Evolutionary conservation across 2,329 filamentous ascomycete species (phyloP), one percentile per base, ranked within the genome.

Genomic region (Fusarium sp.): DNA sequence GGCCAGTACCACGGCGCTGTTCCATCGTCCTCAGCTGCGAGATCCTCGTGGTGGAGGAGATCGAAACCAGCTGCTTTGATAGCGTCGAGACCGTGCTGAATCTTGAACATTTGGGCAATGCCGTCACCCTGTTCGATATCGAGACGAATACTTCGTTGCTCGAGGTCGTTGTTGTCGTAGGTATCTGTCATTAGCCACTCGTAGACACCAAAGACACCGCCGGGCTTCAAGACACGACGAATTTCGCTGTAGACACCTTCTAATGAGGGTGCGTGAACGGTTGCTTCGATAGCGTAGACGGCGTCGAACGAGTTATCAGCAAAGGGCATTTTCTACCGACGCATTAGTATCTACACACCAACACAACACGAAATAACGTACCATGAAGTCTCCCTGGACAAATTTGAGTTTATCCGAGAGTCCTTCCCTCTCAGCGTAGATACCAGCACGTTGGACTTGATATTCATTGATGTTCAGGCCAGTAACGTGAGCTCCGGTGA

Each of bases 141-240:
- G 14, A 98, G 90, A 68, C 96, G 93, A 77, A 98, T 96, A 77
- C 92, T 89, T 71, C 94, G 92, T 83, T 98, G 96, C 75, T 90
- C 86, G 0, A 93, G 81, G 85, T 98, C 94, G 65, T 92, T 85
- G 79, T 97, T 95, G 83, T 98, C 92, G 82, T 98, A 99, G 17
- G 90, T 84, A 64, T 98, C 95, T 7, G 95, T 98, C 96, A 99
- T 98, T 77, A 98, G 86, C 96, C 96, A 98, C 82, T 99, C 96
- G 83, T 98, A 99, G 44, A 98, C 95, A 76, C 95, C 96, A 74
- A 98, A 99, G 46, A 93, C 86, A 79, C 96, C 95, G 58, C 96
- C 96, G 20, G 96, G 96, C 87, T 98, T 99, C 68, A 99, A 86
- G n/a, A 98, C 95, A 38, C 93, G 92, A 87, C 91, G 94, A 76